Percentiles rank a stretch among this genome's conserved stretches.
Conservation (phyloP, 2,329 filamentous ascomycete genomes). For the Dissoconium aciculare region DNA sequence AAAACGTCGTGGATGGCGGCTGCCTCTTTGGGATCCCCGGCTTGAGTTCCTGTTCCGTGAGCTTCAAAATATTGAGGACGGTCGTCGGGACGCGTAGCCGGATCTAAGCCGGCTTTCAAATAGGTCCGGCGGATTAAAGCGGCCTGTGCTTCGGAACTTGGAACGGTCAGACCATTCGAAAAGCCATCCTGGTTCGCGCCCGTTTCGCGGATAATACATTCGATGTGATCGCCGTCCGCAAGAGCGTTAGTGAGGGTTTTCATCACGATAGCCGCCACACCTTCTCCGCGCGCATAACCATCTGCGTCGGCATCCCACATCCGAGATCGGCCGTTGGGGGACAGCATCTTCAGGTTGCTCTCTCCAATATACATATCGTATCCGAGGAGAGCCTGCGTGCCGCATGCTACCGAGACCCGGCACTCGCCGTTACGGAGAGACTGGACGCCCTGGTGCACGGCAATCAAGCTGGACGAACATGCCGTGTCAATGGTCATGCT, state of each 20-base stretch:
- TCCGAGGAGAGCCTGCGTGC: constrained; percentile 16
- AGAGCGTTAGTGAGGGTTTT: constrained; percentile 38
- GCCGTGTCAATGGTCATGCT: constrained; percentile 32
- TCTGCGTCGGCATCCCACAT: constrained; percentile 29
- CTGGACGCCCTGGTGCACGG: constrained; percentile 22
- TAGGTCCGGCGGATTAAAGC: constrained; percentile 27
- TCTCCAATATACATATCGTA: constrained; percentile 3
- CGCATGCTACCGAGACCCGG: constrained; percentile 9
- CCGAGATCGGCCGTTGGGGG: constrained; percentile 16
- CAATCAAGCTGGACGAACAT: constrained; percentile 30
- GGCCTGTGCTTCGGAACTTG: constrained; percentile 24
- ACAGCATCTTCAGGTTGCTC: constrained; percentile 11
- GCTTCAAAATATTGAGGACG: constrained; percentile 12
- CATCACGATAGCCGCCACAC: constrained; percentile 35
- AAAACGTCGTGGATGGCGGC: constrained; percentile 12
- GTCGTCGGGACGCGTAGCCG: constrained; percentile 5
- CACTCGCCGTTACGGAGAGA: constrained; percentile 17
- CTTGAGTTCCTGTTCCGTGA: constrained; percentile 24
- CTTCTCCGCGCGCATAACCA: constrained; percentile 41
- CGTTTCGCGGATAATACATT: constrained; percentile 25
- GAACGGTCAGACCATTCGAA: constrained; percentile 27
- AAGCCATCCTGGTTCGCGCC: constrained; percentile 27
- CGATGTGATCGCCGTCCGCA: constrained; percentile 31
- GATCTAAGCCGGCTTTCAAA: constrained; percentile 22
- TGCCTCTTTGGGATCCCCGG: constrained; percentile 17